Conservation (phyloP, 768 basidiomycete genomes). For the Trametopsis cervina region DNA sequence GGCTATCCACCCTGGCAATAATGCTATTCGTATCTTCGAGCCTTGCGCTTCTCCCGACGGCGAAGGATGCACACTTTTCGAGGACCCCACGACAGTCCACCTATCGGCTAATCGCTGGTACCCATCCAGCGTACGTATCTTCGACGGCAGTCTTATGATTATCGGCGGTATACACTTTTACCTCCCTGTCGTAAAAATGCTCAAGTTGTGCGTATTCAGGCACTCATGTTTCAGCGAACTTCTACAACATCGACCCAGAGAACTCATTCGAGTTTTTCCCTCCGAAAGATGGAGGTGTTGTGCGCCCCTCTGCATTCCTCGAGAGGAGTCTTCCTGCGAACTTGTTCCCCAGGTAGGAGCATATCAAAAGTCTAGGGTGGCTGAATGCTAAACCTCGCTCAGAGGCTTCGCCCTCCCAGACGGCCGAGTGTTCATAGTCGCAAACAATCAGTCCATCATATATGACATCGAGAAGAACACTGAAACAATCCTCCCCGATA, state of each 20-base stretch:
- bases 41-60: conserved; percentile 22
- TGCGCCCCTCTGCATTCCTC: conserved; percentile 26
- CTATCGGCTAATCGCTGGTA: conserved; percentile 25
- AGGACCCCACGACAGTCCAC: conserved; percentile 19
- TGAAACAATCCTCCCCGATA: conserved; percentile 27
- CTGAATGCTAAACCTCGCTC: too few species aligned
- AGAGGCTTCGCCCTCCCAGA: conserved; percentile 20
- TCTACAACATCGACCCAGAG: conserved; percentile 25
- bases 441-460: conserved; percentile 30
- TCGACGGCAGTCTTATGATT: conserved; percentile 25
- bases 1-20: conserved; percentile 10
- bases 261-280: conserved; percentile 28
- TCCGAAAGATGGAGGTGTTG: conserved; percentile 22
- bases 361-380: too few species aligned
- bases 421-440: conserved; percentile 28
- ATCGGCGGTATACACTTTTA: conserved; percentile 24
- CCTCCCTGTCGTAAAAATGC: too few species aligned
- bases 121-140: conserved; percentile 23
- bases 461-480: conserved; percentile 29
- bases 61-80: conserved; percentile 23
- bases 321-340: conserved; percentile 20
- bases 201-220: too few species aligned
- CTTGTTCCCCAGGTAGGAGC: conserved; percentile 18
- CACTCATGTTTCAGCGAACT: conserved; percentile 19
- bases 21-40: conserved; percentile 24